Conservation (phyloP, 345 rosid genomes). For the Microthlaspi erraticum region DNA sequence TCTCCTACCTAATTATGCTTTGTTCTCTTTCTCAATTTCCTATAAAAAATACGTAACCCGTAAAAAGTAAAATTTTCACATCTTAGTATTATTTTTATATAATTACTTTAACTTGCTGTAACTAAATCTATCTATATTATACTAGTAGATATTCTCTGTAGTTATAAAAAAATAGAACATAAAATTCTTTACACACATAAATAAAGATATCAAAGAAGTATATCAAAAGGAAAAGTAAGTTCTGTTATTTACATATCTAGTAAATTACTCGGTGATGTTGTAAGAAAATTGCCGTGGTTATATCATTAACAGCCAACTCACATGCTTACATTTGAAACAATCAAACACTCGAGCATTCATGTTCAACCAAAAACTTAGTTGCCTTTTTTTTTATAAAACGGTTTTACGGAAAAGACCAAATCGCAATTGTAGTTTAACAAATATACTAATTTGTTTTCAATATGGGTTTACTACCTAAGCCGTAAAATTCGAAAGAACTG, state of each 20-base stretch:
- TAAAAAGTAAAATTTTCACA: not conserved
- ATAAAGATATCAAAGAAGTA: not conserved
- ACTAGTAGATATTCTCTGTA: not conserved
- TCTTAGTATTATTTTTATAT: not conserved
- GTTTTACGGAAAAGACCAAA: constrained; percentile 10
- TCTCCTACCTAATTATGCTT: constrained; percentile 32
- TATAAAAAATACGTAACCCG: constrained; percentile 25
- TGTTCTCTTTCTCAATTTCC: constrained; percentile 17
- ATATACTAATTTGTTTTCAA: not conserved
- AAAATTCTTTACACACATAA: not conserved
- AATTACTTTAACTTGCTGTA: not conserved
- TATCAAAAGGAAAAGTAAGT: not conserved
- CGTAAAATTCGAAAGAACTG: constrained; percentile 28
- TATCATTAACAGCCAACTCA: constrained; percentile 20
- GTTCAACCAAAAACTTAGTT: not conserved
- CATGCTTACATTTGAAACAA: constrained; percentile 21
- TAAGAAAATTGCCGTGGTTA: not conserved
- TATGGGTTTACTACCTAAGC: constrained; percentile 7
- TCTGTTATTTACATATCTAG: not conserved
- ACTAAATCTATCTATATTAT: not conserved
- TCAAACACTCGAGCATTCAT: constrained; percentile 2
- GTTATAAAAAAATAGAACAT: not conserved
- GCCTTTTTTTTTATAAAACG: not conserved
- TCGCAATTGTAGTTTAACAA: constrained; percentile 16
- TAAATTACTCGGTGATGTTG: not conserved